These are phyloP conservation scores for Delitschia confertaspora DNA, from an alignment of 495 filamentous ascomycete species.

Conservation along the genomic window DNA sequence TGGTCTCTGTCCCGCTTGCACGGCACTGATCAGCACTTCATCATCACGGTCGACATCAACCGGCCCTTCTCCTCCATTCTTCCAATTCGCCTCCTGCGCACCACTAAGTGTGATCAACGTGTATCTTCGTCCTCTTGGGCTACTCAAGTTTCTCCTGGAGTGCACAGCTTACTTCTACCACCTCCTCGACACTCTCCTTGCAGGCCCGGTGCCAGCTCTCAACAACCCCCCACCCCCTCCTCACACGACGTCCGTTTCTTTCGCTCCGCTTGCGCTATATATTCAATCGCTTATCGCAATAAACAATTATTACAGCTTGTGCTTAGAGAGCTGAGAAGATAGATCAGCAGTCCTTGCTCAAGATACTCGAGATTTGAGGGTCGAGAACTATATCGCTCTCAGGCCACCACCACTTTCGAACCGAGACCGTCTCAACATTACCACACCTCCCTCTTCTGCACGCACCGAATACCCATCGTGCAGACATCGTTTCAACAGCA, in stretches of 20 bases:
- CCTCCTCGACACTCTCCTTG: constrained; percentile 16
- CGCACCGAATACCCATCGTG: not conserved
- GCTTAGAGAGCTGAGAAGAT: too few species aligned
- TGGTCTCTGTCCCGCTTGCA: not conserved
- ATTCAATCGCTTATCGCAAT: too few species aligned
- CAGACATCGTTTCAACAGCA: not conserved
- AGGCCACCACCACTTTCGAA: constrained; percentile 6
- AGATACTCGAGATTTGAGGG: too few species aligned
- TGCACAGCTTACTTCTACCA: constrained; percentile 1
- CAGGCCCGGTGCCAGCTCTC: constrained; percentile 15
- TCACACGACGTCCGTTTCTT: too few species aligned
- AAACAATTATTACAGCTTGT: too few species aligned
- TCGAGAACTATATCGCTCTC: too few species aligned
- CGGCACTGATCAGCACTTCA: constrained; percentile 9
- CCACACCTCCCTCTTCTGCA: not conserved
- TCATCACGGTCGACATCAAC: constrained; percentile 19
- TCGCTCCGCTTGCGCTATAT: too few species aligned
- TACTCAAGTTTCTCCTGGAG: too few species aligned
- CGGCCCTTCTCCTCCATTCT: not conserved
- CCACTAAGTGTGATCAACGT: constrained; percentile 20
- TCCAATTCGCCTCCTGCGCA: not conserved
- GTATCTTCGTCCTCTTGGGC: too few species aligned
- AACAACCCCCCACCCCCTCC: constrained; percentile 6
- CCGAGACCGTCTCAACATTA: constrained; percentile 10
- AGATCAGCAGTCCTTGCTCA: too few species aligned